Base-by-base conservation (phyloP, 305 asterid species). In the Rubia tinctorum region DNA sequence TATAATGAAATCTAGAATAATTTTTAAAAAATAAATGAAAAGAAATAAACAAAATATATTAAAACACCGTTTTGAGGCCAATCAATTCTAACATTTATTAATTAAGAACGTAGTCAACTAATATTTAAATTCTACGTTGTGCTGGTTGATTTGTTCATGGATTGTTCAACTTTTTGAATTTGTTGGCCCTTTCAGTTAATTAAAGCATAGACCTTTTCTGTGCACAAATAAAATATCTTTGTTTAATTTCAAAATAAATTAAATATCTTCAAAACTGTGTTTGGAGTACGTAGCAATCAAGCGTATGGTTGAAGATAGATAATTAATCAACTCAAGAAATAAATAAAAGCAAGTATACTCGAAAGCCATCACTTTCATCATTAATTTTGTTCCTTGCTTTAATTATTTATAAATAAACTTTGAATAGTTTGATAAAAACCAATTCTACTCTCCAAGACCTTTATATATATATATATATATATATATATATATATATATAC, bases 341-440 rank as follows among this genome's bases (percentile, higher is more conserved):
- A 27, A 58, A 23, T n/a, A 22, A 3, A 53, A 53, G 6, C 59
- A 53, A 20, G 37, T 27, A 27, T 6, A 10, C 40, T 15, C 20
- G 8, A 27, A 60, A 25, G 49, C 49, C 49, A 30, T 72, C 75
- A 47, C 20, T 62, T 45, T 60, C 66, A 60, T 62, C 70, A 27
- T 44, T 17, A 20, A 7, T 17, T 53, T 6, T 49, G 13, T 47
- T 23, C n/a, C 72, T 60, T 23, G 22, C 12, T 14, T 47, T 23
- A 15, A 8, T 25, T 8, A 58, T 53, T 58, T 51, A 1, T 3
- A 8, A 0, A 8, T 7, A n/a, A 22, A 23, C 15, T 71, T 71
- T 10, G 15, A 71, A 59, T 9, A 37, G 0, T 56, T 42, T 4
- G 6, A 22, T 39, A 5, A n/a, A 37, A 10, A 13, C 34, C 25